Evolutionary conservation across 768 basidiomycete genomes (phyloP).

Genomic region (Thelephora ganbajun): DNA sequence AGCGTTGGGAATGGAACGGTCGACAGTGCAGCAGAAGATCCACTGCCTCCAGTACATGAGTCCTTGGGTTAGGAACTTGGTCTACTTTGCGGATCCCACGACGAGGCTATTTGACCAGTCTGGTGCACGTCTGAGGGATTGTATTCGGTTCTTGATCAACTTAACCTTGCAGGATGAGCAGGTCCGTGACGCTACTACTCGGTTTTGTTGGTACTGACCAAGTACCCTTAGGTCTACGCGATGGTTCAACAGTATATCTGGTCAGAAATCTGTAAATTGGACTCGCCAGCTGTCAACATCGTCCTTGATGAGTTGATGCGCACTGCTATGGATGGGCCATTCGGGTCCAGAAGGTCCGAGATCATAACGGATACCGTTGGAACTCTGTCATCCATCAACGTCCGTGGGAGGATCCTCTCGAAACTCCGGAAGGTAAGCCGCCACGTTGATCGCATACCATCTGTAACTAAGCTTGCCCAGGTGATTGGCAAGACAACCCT

Average conservation of each 20-base stretch:
- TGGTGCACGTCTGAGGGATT: conserved; percentile 65
- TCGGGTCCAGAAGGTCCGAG: conserved; percentile 65
- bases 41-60: conserved; percentile 70
- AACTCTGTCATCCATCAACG: conserved; percentile 59
- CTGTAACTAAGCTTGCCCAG: conserved; percentile 20
- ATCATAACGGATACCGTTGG: conserved; percentile 61
- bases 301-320: conserved; percentile 72
- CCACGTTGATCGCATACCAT: neutral
- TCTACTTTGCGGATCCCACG: conserved; percentile 55
- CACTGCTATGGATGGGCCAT: conserved; percentile 71
- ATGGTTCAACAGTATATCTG: conserved; percentile 66
- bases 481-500: conserved; percentile 61
- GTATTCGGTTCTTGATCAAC: conserved; percentile 66
- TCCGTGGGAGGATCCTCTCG: conserved; percentile 65
- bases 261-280: conserved; percentile 60
- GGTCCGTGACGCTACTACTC: conserved; percentile 24
- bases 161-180: conserved; percentile 60
- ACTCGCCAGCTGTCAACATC: conserved; percentile 51
- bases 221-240: conserved; percentile 35
- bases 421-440: conserved; percentile 60
- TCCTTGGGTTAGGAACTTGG: conserved; percentile 81
- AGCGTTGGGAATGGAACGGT: conserved; percentile 43
- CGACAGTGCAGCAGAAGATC: conserved; percentile 40
- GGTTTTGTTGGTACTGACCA: neutral
- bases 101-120: conserved; percentile 56